Evolutionary conservation across 345 rosid genomes (phyloP), one percentile per base, ranked within the genome.

Genomic region (Iberis pinnata): DNA sequence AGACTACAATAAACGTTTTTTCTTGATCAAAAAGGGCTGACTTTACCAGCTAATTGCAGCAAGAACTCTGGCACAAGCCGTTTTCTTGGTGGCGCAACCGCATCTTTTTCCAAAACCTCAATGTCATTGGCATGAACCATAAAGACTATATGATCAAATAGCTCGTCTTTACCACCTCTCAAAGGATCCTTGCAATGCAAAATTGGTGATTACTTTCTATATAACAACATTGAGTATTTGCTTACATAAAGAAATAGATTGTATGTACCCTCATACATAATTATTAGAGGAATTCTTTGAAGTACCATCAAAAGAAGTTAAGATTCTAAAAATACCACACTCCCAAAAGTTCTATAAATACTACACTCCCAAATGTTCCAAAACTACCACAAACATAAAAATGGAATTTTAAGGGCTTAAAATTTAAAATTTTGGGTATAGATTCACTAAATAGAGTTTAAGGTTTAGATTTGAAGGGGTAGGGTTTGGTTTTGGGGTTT

Each of bases 161-260:
- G 52, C 36, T 85, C 81, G 44, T 92, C 96, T 68, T 77, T 65
- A 37, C 98, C 96, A 0, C 98, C 98, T 76, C 98, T 77, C 73
- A 92, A 65, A 8, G 98, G 98, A 78, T 88, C 98, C 98, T 90
- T 38, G 72, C 33, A 51, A 44, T 26, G 26, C 53, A 43, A 50
- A 48, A 25, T 50, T 22, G 25, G 48, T 39, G 17, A 44, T 53
- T 37, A 45, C 32, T 25, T 29, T 2, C 31, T 31, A 36, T 3
- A n/a, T 16, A 48, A 29, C 16, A 38, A 52, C 44, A 67, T 1
- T 44, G 22, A 52, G 6, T 29, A 11, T 11, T 22, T 27, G 69
- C 71, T 71, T 63, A 84, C 98, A 77, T 90, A 96, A 60, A 92
- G 82, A 69, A 92, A 92, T 58, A 92, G 68, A 65, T 92, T 96